Evolutionary conservation across 2,329 filamentous ascomycete species (phyloP).

Genomic region (Xylariaceae sp.): DNA sequence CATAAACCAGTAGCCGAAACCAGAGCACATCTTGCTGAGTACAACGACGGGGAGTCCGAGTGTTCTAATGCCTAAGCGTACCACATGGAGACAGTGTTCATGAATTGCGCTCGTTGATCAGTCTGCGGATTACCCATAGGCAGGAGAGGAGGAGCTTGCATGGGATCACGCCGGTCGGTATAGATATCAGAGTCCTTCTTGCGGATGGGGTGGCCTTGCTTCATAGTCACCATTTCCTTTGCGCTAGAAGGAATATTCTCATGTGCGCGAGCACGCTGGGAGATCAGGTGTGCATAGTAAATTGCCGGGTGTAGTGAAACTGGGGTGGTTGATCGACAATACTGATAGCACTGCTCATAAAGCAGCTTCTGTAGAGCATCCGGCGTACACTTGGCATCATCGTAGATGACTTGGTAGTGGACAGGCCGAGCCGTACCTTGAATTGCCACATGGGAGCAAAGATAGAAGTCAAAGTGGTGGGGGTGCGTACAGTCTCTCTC

Average conservation of each 20-base stretch:
- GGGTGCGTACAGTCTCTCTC: constrained; percentile 89
- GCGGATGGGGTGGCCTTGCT: constrained; percentile 33
- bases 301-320: constrained; percentile 86
- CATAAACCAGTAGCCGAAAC: too few relatives aligned
- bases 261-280: constrained; percentile 74
- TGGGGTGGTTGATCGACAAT: constrained; percentile 84
- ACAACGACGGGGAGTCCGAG: too few relatives aligned
- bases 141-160: constrained; percentile 27
- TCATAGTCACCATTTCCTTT: constrained; percentile 40
- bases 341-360: constrained; percentile 93
- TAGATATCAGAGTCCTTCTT: constrained; percentile 24
- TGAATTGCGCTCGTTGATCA: constrained; percentile 24
- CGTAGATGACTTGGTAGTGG: constrained; percentile 84
- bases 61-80: constrained; percentile 41
- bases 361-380: constrained; percentile 80
- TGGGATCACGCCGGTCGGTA: constrained; percentile 4
- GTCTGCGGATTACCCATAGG: constrained; percentile 23
- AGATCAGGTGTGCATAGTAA: constrained; percentile 92
- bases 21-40: too few relatives aligned
- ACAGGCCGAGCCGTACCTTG: constrained; percentile 92
- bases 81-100: constrained; percentile 43
- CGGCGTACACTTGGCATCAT: constrained; percentile 67
- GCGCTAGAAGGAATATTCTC: constrained; percentile 49
- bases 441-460: constrained; percentile 65
- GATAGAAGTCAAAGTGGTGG: constrained; percentile 82